Base-by-base conservation (phyloP, 495 filamentous ascomycete genomes). In the Tetracladium setigerum region DNA sequence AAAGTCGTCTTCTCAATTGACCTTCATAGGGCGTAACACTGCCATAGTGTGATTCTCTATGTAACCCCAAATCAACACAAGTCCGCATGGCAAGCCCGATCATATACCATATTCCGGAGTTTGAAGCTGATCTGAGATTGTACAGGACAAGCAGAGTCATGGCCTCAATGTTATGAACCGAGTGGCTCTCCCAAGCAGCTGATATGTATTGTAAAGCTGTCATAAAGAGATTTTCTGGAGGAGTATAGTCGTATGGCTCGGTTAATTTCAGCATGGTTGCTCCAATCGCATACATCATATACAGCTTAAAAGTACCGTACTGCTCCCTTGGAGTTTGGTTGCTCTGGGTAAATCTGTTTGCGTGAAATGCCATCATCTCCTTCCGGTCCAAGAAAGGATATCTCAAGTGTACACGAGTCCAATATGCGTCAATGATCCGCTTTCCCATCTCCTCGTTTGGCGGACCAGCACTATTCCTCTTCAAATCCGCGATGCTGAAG, bases 71-170 rank as follows among this genome's bases (percentile, higher is more conserved):
- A 43, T 77, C 72, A 31, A 77, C 72, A 27, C 69, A 71, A 11
- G 69, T 77, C 18, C 72, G 65, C 71, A 76, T 77, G 1, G 72
- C 72, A 18, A 77, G 62, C 24, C 72, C 72, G 34, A 77, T 69
- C 69, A 77, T 74, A 41, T 77, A 77, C 73, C 72, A 77, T 52
- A 77, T 66, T 11, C 72, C 73, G 53, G 73, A 71, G 38, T 67
- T 77, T 1, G 69, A 71, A 3, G 70, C 63, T 15, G 69, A 72
- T 9, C 73, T 65, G 3, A 77, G 59, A 49, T 77, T 71, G 42
- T 74, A 77, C 9, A 76, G 61, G 5, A 77, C 71, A 8, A 77
- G 58, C 19, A 77, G 67, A 7, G 68, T 61, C 72, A 77, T 77
- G n/a, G 73, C 71, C 50, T 76, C 70, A 30, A 77, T 70, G 35